Evolutionary conservation across 805 yeast species (phyloP).

Genomic region (Cyberlindnera saturnus): DNA sequence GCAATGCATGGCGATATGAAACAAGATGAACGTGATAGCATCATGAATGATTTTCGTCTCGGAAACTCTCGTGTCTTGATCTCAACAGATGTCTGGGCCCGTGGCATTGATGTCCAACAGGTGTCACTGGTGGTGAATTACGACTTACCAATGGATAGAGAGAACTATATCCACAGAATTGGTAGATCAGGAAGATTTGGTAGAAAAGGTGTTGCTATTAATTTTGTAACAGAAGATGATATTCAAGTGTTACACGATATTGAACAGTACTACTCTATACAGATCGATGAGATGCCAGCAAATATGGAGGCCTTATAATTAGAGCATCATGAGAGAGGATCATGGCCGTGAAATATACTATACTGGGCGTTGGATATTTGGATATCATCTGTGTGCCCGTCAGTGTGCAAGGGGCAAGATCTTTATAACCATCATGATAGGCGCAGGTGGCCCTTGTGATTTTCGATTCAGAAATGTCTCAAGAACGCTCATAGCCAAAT

Average conservation of each 20-base stretch:
- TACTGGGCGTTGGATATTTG: too few relatives aligned
- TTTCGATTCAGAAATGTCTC: too few relatives aligned
- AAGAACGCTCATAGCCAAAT: too few relatives aligned
- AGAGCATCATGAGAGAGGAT: too few relatives aligned
- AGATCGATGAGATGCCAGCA: conserved; percentile 74
- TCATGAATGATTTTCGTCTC: conserved; percentile 92
- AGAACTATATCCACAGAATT: conserved; percentile 94
- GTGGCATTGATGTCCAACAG: conserved; percentile 98
- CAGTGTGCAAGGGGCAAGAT: too few relatives aligned
- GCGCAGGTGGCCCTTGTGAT: too few relatives aligned
- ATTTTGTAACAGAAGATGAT: conserved; percentile 82
- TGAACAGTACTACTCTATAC: conserved; percentile 67
- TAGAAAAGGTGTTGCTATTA: conserved; percentile 96
- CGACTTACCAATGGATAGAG: conserved; percentile 88
- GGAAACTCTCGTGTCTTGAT: conserved; percentile 92
- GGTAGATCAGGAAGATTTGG: conserved; percentile 99
- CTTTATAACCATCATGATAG: too few relatives aligned
- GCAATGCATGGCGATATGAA: conserved; percentile 97
- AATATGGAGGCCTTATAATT: conserved; percentile 37
- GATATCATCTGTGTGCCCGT: too few relatives aligned
- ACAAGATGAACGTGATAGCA: conserved; percentile 89
- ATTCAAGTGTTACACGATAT: conserved; percentile 65
- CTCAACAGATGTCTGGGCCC: conserved; percentile 95
- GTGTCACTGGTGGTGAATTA: conserved; percentile 93
- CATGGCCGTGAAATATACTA: too few relatives aligned